A percentile compares a stretch with the other conserved stretches of the same genome.
These are phyloP conservation scores for Suillus decipiens DNA, from an alignment of 768 basidiomycete species.

Conservation along the genomic window DNA sequence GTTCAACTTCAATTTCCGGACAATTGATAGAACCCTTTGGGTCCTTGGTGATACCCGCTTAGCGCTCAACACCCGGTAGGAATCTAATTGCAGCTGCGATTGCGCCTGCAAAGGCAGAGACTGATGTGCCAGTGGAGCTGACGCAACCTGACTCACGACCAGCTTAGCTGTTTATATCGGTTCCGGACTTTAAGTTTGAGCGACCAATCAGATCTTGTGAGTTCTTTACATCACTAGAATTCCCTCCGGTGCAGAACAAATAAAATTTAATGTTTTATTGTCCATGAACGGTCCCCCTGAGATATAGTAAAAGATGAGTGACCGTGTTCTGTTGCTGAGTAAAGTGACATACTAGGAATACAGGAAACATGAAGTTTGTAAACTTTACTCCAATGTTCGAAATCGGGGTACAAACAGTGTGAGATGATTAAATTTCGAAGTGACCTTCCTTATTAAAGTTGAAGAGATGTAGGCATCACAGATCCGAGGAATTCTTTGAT, in stretches of 20 bases:
- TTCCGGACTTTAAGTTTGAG: conserved; percentile 1
- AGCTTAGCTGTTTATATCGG: neutral
- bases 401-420: conserved; percentile 2
- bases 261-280: neutral
- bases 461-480: neutral
- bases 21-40: neutral
- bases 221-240: conserved; percentile 4
- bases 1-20: conserved; percentile 4
- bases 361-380: no score
- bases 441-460: conserved; percentile 1
- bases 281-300: no score
- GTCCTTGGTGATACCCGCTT: neutral
- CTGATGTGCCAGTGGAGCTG: neutral
- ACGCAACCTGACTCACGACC: neutral
- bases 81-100: neutral
- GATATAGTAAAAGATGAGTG: neutral
- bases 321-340: neutral
- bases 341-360: neutral
- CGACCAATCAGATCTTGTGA: conserved; percentile 1
- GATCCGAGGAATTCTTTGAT: neutral
- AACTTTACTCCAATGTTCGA: neutral
- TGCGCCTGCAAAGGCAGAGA: neutral
- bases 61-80: neutral
- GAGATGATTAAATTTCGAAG: conserved; percentile 4
- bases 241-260: no score